These are phyloP conservation scores for Ceratopteris richardii DNA, from an alignment of 75 land plant species.

Conservation along the genomic window DNA sequence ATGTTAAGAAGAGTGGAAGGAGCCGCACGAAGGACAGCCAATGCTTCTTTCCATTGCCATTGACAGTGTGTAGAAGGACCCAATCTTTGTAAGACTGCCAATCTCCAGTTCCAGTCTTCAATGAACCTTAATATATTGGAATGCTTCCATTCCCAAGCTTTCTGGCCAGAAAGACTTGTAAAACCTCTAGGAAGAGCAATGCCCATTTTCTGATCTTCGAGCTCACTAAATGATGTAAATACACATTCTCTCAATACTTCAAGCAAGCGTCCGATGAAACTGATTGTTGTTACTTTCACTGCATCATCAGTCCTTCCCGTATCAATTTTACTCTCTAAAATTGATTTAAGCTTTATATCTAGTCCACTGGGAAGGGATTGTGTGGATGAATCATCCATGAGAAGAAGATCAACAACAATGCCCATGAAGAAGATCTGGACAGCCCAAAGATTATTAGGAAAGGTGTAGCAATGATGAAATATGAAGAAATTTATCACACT, in stretches of 20 bases:
- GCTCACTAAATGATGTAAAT: slow-evolving; percentile 33
- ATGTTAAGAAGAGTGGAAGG: slow-evolving; percentile 82
- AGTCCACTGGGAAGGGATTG: background rate
- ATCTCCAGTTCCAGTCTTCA: slow-evolving; percentile 96
- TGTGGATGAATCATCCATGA: slow-evolving; percentile 52
- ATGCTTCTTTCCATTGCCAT: slow-evolving; percentile 93
- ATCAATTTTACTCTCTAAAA: slow-evolving; percentile 5
- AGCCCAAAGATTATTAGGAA: background rate
- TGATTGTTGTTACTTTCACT: slow-evolving; percentile 49
- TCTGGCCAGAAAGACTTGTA: slow-evolving; percentile 23
- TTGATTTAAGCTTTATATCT: slow-evolving; percentile 1
- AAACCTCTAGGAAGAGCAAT: slow-evolving; percentile 5
- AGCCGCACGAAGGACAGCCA: slow-evolving; percentile 80
- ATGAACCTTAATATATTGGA: slow-evolving; percentile 44
- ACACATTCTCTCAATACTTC: slow-evolving; percentile 45
- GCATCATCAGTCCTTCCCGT: slow-evolving; percentile 15
- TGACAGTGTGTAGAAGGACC: slow-evolving; percentile 56
- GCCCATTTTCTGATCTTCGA: slow-evolving; percentile 21
- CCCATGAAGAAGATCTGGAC: slow-evolving; percentile 69
- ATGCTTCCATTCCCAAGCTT: slow-evolving; percentile 71
- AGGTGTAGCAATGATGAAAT: background rate
- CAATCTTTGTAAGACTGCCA: slow-evolving; percentile 72
- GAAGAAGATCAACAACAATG: slow-evolving; percentile 61
- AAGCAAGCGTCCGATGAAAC: slow-evolving; percentile 50
- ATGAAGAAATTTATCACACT: background rate